A percentile compares a stretch with the other conserved stretches of the same genome.
Evolutionary conservation across 2,329 filamentous ascomycete genomes (phyloP).

Genomic region (Ambrosiella cleistominuta): DNA sequence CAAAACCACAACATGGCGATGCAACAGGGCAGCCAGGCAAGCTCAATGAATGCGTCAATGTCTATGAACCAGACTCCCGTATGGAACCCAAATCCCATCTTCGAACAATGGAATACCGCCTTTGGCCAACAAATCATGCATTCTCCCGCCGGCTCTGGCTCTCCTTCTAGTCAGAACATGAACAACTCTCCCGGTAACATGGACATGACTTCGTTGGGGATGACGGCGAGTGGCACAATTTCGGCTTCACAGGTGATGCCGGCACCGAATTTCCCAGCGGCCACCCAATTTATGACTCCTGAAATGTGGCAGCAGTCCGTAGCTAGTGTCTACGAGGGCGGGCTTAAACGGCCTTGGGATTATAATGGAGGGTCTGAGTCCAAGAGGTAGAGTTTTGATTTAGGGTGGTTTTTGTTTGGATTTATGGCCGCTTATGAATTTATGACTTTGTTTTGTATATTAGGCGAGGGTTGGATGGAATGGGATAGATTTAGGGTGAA

Average conservation of each 20-base stretch:
- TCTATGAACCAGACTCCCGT: constrained; percentile 32
- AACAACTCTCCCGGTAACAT: constrained; percentile 14
- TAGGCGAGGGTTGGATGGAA: not conserved
- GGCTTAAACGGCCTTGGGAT: constrained; percentile 45
- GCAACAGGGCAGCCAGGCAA: constrained; percentile 28
- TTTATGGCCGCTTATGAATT: not conserved
- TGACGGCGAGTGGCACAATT: constrained; percentile 14
- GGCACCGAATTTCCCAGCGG: constrained; percentile 27
- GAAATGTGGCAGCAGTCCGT: constrained; percentile 61
- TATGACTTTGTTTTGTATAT: not conserved
- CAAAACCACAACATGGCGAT: constrained; percentile 16
- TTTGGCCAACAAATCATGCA: constrained; percentile 38
- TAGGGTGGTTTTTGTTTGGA: not conserved
- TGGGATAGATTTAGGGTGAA: not conserved
- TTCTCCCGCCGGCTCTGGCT: constrained; percentile 26
- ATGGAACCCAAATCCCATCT: constrained; percentile 79
- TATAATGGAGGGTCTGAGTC: constrained; percentile 25
- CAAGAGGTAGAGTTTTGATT: constrained; percentile 14
- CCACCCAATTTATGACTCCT: constrained; percentile 45
- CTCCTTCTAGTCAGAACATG: constrained; percentile 18
- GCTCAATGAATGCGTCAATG: constrained; percentile 31
- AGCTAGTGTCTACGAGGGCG: constrained; percentile 49
- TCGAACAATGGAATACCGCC: constrained; percentile 94
- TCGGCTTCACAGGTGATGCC: constrained; percentile 24
- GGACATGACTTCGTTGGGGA: constrained; percentile 5